A percentile compares a stretch with the other conserved stretches of the same genome.
These are phyloP conservation scores for Straminergon stramineum DNA, from an alignment of 225 moss, liverwort and hornwort species.

Conservation along the genomic window DNA sequence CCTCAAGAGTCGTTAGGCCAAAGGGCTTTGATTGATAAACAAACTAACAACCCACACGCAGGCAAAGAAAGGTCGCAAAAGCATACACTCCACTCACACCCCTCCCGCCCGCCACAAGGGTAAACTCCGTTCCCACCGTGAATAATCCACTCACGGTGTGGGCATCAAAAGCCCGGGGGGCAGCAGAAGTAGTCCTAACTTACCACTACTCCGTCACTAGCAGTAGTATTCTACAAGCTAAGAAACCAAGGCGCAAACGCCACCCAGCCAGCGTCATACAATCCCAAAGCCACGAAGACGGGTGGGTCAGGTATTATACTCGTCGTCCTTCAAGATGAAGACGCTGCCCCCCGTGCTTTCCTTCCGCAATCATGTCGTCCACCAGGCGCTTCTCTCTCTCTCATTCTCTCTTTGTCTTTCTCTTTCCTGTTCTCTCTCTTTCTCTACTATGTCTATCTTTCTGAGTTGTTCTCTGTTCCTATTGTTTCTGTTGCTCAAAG, in stretches of 20 bases:
- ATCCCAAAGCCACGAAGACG: constrained; percentile 3
- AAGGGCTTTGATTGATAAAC: constrained; percentile 2
- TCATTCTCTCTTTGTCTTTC: not conserved
- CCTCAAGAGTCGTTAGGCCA: constrained; percentile 8
- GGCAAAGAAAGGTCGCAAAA: not conserved
- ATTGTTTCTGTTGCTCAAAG: not conserved
- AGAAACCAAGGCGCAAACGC: not conserved
- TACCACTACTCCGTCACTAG: not conserved
- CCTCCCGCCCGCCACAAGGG: not conserved
- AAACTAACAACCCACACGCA: constrained; percentile 8
- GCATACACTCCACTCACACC: not conserved
- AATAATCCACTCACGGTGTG: constrained; percentile 11
- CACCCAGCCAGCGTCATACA: not conserved
- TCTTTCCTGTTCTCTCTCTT: not conserved
- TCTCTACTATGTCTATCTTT: not conserved
- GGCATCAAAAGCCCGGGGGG: not conserved
- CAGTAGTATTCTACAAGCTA: not conserved
- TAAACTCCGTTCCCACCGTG: not conserved
- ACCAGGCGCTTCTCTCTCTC: not conserved
- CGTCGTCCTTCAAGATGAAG: not conserved
- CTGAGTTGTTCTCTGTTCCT: not conserved
- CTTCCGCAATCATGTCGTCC: constrained; percentile 19
- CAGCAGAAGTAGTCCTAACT: not conserved
- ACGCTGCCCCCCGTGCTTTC: constrained; percentile 14
- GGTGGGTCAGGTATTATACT: constrained; percentile 23